Base-by-base conservation (phyloP, 208 protist species). In the Trypanosoma cruzi region DNA sequence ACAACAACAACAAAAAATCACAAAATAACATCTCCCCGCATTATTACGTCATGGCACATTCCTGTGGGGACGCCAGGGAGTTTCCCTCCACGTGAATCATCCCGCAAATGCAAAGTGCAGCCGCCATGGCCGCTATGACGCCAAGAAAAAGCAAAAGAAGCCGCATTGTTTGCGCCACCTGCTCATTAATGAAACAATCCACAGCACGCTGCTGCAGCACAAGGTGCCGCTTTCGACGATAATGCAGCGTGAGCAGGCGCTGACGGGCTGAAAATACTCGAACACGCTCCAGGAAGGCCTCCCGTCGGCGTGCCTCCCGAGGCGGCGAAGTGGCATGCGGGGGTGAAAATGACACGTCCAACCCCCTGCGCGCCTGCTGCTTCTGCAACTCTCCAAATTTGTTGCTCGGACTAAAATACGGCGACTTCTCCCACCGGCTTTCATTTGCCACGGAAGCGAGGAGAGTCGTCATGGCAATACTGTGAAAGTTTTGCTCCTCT, bases 221-320 rank as follows among this genome's bases (percentile, higher is more conserved):
- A 16, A 75, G 36, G 24, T 68, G 69, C 4, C 36, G 34, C 34
- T 64, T 67, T 16, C 64, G 54, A 2, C 26, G n/a, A 10, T 34
- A 26, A 26, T 68, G 61, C 1, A 64, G 11, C 13, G 44, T 16
- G 18, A 67, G 22, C 34, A 75, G 54, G 22, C 69, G 62, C 53
- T 75, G 69, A 26, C 60, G 69, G 0, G 61, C 69, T 8, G 53
- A 14, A 40, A 75, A 32, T 16, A 62, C 40, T 1, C 68, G 69
- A n/a, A 68, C 69, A 13, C 59, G 60, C 42, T 75, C 61, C 28
- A 75, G 31, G 46, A 75, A 75, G 0, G 55, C 69, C 53, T 75
- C 69, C 18, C 37, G 42, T 46, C 42, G 52, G 3, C 69, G 55
- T 31, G 49, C 54, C 4, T 75, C 18, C 2, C 46, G 46, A 37